phyloP scores from a whole-genome alignment of 2,329 filamentous ascomycete species.

The Chrysosporium keratinophilum region DNA sequence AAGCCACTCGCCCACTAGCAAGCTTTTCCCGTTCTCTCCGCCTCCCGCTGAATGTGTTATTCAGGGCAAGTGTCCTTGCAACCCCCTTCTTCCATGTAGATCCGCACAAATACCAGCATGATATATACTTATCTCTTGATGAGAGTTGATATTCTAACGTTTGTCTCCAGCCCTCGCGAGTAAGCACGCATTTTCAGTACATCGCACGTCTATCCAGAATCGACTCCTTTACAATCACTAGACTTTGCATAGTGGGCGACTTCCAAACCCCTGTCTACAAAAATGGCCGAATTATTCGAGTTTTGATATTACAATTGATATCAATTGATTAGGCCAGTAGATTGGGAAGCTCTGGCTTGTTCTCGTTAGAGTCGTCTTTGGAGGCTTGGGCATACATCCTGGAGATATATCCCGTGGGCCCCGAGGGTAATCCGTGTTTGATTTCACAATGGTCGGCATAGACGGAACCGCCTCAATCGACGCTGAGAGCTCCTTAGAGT shows the following conservation, averaged over 20 bases:
- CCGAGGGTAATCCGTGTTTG: neutral
- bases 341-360: neutral
- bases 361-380: neutral
- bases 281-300: conserved; percentile 2
- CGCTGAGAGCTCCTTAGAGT: neutral
- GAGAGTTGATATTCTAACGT: neutral
- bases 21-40: conserved; percentile 5
- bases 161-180: neutral
- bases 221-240: neutral
- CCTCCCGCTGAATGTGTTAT: neutral
- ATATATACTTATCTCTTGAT: neutral
- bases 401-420: neutral
- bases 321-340: neutral
- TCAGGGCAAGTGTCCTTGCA: neutral
- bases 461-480: neutral
- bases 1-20: neutral
- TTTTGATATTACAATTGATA: neutral
- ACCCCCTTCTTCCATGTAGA: neutral
- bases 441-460: conserved; percentile 2
- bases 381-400: neutral
- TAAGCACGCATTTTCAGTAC: neutral
- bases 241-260: neutral
- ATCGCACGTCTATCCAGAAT: neutral
- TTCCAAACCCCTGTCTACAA: neutral
- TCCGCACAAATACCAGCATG: neutral